phyloP scores from a whole-genome alignment of 495 filamentous ascomycete species.

The Penicillium soppii region DNA sequence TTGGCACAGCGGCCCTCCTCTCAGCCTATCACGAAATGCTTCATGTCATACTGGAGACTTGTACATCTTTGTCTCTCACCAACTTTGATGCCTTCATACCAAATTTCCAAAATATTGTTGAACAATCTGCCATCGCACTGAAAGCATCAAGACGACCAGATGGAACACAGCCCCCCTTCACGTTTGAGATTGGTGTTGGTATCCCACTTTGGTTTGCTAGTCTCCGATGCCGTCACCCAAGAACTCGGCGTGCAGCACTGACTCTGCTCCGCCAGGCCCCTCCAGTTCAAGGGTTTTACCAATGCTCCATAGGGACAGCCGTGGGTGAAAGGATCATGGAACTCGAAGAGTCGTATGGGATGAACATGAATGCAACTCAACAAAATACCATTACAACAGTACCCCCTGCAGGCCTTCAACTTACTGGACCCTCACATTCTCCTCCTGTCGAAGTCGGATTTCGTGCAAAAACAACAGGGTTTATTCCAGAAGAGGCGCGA shows the following conservation, averaged over 20 bases:
- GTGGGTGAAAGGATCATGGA: slow-evolving; percentile 19
- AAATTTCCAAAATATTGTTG: slow-evolving; percentile 27
- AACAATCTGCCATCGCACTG: slow-evolving; percentile 21
- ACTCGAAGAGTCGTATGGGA: slow-evolving; percentile 21
- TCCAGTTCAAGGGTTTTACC: slow-evolving; percentile 26
- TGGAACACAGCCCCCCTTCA: slow-evolving; percentile 28
- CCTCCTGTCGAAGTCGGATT: neutral
- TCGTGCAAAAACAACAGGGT: neutral
- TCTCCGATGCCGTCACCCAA: slow-evolving; percentile 29
- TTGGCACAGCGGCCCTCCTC: slow-evolving; percentile 8
- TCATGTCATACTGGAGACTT: slow-evolving; percentile 6
- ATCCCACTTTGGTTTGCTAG: slow-evolving; percentile 26
- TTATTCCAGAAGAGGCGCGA: slow-evolving; percentile 33
- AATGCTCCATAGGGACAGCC: slow-evolving; percentile 9
- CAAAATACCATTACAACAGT: neutral
- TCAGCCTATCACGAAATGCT: slow-evolving; percentile 11
- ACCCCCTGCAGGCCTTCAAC: neutral
- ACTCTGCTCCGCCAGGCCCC: slow-evolving; percentile 21
- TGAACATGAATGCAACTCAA: neutral
- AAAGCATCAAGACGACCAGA: slow-evolving; percentile 14
- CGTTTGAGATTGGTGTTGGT: slow-evolving; percentile 29
- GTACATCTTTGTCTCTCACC: slow-evolving; percentile 7
- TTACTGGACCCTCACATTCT: neutral
- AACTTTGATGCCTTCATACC: slow-evolving; percentile 22
- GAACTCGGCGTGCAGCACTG: slow-evolving; percentile 25